Conservation (phyloP, 2,329 filamentous ascomycete genomes). For the Pestalotiopsis sp. region DNA sequence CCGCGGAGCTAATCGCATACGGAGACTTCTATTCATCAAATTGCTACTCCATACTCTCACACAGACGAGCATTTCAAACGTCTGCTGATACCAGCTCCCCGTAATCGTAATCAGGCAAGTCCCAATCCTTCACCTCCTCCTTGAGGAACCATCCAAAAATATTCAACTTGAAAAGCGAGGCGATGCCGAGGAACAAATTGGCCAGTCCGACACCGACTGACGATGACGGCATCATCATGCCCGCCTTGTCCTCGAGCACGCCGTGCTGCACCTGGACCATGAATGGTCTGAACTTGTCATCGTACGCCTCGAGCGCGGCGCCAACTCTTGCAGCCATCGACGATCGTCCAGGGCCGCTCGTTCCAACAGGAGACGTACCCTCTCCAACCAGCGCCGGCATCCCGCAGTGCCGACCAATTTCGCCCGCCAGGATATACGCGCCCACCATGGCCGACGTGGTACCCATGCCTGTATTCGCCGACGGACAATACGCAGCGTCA, state of each 20-base stretch:
- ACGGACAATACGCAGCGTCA: slow-evolving; percentile 55
- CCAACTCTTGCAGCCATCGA: slow-evolving; percentile 22
- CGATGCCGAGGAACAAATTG: slow-evolving; percentile 30
- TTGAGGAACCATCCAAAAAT: slow-evolving; percentile 32
- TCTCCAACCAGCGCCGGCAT: neutral
- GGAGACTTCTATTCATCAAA: too few species aligned
- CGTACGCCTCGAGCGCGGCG: slow-evolving; percentile 44
- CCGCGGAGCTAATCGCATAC: too few species aligned
- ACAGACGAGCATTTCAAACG: too few species aligned
- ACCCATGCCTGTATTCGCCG: slow-evolving; percentile 52
- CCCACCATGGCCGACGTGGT: slow-evolving; percentile 50
- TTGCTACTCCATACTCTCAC: too few species aligned
- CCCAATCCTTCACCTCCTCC: slow-evolving; percentile 36
- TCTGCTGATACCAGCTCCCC: neutral
- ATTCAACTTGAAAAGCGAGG: slow-evolving; percentile 37
- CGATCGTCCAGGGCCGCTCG: neutral
- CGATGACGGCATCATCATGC: slow-evolving; percentile 28
- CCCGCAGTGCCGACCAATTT: slow-evolving; percentile 37
- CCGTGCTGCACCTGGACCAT: slow-evolving; percentile 41
- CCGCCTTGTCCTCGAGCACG: slow-evolving; percentile 17
- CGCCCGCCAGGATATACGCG: slow-evolving; percentile 60
- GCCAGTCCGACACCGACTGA: slow-evolving; percentile 33
- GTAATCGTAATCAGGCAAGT: slow-evolving; percentile 38
- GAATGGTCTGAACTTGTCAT: slow-evolving; percentile 44
- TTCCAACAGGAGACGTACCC: neutral